phyloP scores from a whole-genome alignment of 2,329 filamentous ascomycete species.

The Colletotrichum destructivum region DNA sequence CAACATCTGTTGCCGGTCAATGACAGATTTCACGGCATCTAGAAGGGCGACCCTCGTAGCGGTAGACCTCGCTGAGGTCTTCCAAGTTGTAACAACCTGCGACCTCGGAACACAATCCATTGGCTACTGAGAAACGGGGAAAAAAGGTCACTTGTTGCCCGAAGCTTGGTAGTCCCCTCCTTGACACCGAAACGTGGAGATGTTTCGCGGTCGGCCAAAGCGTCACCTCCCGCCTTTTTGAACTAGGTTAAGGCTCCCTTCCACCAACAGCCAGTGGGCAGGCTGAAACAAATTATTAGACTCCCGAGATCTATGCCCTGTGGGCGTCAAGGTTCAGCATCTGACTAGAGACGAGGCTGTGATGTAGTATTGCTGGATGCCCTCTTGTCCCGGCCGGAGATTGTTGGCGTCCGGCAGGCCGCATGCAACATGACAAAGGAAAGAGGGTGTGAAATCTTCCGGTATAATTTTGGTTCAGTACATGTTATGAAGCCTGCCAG shows the following conservation, averaged over 20 bases:
- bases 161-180: slow-evolving; percentile 28
- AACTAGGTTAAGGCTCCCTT: slow-evolving; percentile 12
- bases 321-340: neutral
- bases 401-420: neutral
- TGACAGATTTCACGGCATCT: neutral
- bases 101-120: neutral
- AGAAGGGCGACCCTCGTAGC: neutral
- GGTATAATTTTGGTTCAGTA: neutral
- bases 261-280: slow-evolving; percentile 7
- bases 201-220: slow-evolving; percentile 40
- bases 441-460: neutral
- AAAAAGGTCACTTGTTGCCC: slow-evolving; percentile 1
- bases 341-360: neutral
- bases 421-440: neutral
- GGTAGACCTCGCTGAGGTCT: neutral
- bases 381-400: neutral
- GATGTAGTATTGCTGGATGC: neutral
- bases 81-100: slow-evolving; percentile 16
- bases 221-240: slow-evolving; percentile 26
- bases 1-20: neutral
- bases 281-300: slow-evolving; percentile 25
- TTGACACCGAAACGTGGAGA: slow-evolving; percentile 31
- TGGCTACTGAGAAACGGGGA: neutral
- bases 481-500: neutral
- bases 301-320: slow-evolving; percentile 28